These are phyloP conservation scores for Yamadazyma diospyri DNA, from an alignment of 1,139 yeast species.

Conservation along the genomic window DNA sequence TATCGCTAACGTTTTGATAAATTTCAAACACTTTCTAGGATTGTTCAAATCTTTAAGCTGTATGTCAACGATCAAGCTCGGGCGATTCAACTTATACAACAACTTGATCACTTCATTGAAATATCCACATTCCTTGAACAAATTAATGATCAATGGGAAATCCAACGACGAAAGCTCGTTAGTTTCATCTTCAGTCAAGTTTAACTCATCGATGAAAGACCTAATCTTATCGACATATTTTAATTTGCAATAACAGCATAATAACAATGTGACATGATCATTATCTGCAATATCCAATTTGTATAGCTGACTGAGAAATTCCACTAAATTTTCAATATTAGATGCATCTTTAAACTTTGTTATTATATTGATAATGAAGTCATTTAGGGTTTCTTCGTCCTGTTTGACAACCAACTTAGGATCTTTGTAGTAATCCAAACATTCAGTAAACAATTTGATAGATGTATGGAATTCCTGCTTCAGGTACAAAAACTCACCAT, in stretches of 20 bases:
- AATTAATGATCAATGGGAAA: conserved; percentile 62
- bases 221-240: conserved; percentile 59
- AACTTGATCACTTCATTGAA: conserved; percentile 65
- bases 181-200: conserved; percentile 17
- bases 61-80: conserved; percentile 74
- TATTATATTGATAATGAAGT: conserved; percentile 73
- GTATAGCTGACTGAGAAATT: conserved; percentile 59
- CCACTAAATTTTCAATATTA: conserved; percentile 62
- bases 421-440: conserved; percentile 24
- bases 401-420: conserved; percentile 9
- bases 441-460: conserved; percentile 58
- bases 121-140: conserved; percentile 78
- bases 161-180: conserved; percentile 49
- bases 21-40: conserved; percentile 60
- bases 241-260: conserved; percentile 82
- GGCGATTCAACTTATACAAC: conserved; percentile 69
- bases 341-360: conserved; percentile 84
- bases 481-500: conserved; percentile 69
- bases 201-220: conserved; percentile 49
- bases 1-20: conserved; percentile 65
- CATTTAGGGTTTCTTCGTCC: conserved; percentile 20
- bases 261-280: conserved; percentile 77
- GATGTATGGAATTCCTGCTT: conserved; percentile 68
- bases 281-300: conserved; percentile 51
- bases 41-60: conserved; percentile 65